Evolutionary conservation across 352 stramenopile genomes (phyloP), one percentile per base, ranked within the genome.

Genomic region (Pythium sukuiense): DNA sequence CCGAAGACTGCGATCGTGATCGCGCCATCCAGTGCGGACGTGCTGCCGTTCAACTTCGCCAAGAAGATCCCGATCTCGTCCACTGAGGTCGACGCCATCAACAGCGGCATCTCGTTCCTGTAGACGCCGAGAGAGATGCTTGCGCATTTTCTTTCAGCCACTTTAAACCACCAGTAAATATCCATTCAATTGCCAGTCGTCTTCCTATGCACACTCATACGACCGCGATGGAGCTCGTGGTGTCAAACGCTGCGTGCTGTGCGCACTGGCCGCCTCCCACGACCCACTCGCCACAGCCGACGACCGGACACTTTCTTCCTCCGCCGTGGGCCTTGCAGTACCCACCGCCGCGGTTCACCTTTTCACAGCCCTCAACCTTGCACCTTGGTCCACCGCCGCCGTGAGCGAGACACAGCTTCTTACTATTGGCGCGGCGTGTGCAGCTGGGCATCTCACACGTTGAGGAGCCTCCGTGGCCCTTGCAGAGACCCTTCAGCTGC

Each of bases 351-450:
- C 86, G 83, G 56, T 92, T 89, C n/a, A 84, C 85, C 65, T 92
- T 92, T 13, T 74, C 60, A 56, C 87, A 95, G 5, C 70, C 80
- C 6, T 90, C 76, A 0, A 74, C 77, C 65, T 85, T 86, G 71
- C 87, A 95, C 20, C 74, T 74, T 0, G 82, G 77, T 32, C 88
- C 87, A 26, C 88, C 87, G 18, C 87, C 87, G 45, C 88, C 88
- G 56, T 96, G 88, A 27, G 76, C 78, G 63, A 93, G 95, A 62
- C 88, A 96, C 56, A 77, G 79, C 13, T 88, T 88, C n/a, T 85
- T 83, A 49, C 81, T 89, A 55, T 88, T 92, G 54, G 85, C 85
- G 37, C 87, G 85, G 39, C 85, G 83, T 29, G 69, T 78, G 58
- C 87, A 95, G 18, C 79, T 80, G 0, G 76, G 62, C 39, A 79